These are phyloP conservation scores for Rhynchosporium agropyri DNA, from an alignment of 2,329 filamentous ascomycete species.

Conservation along the genomic window DNA sequence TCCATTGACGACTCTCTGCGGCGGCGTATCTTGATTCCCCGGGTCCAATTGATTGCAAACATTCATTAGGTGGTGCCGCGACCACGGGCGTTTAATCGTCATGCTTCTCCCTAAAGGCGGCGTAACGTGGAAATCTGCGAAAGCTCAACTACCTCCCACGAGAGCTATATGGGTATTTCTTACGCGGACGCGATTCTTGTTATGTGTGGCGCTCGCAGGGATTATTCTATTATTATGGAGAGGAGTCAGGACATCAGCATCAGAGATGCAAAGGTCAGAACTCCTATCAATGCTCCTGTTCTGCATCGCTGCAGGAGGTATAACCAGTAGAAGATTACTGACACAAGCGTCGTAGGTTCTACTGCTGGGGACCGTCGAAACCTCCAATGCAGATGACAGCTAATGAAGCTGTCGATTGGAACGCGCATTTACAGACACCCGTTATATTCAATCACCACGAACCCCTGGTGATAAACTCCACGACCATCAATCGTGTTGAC, in stretches of 20 bases:
- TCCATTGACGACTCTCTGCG: constrained; percentile 1
- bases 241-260: constrained; percentile 76
- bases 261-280: constrained; percentile 83
- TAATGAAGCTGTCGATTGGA: constrained; percentile 91
- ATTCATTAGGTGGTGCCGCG: constrained; percentile 45
- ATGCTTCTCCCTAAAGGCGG: constrained; percentile 94
- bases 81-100: constrained; percentile 48
- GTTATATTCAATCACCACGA: constrained; percentile 96
- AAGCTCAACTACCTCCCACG: constrained; percentile 74
- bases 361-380: constrained; percentile 94
- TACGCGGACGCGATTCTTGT: constrained; percentile 76
- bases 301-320: neutral
- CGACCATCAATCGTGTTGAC: constrained; percentile 76
- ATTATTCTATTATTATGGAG: constrained; percentile 85
- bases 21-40: constrained; percentile 26
- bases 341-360: constrained; percentile 66
- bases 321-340: constrained; percentile 22
- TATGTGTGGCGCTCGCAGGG: constrained; percentile 70
- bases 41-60: constrained; percentile 37
- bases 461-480: constrained; percentile 80
- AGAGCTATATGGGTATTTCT: constrained; percentile 71
- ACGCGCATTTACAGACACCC: constrained; percentile 83
- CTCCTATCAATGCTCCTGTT: constrained; percentile 14
- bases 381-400: constrained; percentile 93
- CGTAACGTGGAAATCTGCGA: constrained; percentile 89